Percentiles rank a stretch among this genome's conserved stretches.
Evolutionary conservation across 148 eudicot genomes (phyloP).

Genomic region (Rhododendron mucronatum): DNA sequence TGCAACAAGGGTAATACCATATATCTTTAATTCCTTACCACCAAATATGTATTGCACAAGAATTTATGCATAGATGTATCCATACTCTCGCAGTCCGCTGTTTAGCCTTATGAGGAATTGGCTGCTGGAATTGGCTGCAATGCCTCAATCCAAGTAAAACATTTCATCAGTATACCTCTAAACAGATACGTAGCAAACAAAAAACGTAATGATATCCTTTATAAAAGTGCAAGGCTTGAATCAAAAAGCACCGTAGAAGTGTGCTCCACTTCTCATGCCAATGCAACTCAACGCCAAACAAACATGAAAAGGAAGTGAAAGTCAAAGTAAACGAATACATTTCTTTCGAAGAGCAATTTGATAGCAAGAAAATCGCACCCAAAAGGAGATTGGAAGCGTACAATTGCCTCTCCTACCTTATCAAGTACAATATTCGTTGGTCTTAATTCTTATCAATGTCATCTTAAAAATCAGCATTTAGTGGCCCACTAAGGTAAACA

Average conservation of each 20-base stretch:
- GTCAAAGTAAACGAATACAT: neutral
- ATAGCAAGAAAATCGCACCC: neutral
- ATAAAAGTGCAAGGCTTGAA: neutral
- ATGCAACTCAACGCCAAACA: neutral
- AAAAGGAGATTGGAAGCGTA: neutral
- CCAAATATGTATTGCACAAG: neutral
- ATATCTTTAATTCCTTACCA: neutral
- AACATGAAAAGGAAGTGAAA: neutral
- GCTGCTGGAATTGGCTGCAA: conserved; percentile 6
- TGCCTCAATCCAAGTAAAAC: neutral
- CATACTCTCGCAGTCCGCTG: conserved; percentile 1
- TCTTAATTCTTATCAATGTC: neutral
- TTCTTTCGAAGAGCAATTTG: neutral
- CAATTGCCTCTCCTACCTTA: neutral
- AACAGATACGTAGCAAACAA: neutral
- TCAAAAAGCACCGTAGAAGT: neutral
- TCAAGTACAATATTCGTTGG: neutral
- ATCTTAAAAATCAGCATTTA: neutral
- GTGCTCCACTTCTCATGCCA: neutral
- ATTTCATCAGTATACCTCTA: neutral
- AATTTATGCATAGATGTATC: neutral
- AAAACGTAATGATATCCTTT: neutral
- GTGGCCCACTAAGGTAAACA: neutral
- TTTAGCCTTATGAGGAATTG: neutral
- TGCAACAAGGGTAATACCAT: neutral